Conservation (phyloP, 2,329 filamentous ascomycete species). For the Penicillium sp. region DNA sequence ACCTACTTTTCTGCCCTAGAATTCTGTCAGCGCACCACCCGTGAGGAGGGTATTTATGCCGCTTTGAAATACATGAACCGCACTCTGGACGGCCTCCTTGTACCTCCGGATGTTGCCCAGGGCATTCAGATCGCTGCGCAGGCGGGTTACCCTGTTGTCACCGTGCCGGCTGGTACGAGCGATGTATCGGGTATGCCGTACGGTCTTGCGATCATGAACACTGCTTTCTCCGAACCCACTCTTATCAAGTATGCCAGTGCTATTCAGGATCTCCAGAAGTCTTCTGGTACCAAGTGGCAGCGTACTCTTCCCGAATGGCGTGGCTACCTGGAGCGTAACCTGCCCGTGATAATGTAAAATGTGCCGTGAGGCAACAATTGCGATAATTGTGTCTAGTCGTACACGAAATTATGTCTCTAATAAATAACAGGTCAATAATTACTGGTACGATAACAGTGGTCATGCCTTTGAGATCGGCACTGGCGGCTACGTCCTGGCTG, state of each 20-base stretch:
- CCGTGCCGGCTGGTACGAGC: conserved; percentile 60
- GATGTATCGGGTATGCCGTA: conserved; percentile 56
- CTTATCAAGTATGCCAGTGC: conserved; percentile 60
- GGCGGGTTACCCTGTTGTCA: conserved; percentile 70
- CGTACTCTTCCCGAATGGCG: conserved; percentile 52
- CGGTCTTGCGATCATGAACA: conserved; percentile 57
- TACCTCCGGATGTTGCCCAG: conserved; percentile 64
- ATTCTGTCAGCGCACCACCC: conserved; percentile 55
- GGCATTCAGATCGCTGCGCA: conserved; percentile 67
- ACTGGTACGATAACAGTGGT: conserved; percentile 52
- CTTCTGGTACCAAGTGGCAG: conserved; percentile 43
- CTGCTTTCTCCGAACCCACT: conserved; percentile 56
- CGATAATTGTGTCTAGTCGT: conserved; percentile 1
- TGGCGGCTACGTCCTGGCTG: conserved; percentile 48
- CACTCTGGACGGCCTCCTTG: conserved; percentile 59
- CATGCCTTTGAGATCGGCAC: conserved; percentile 55
- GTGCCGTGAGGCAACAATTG: background rate
- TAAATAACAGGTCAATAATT: conserved; percentile 52
- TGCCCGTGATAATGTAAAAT: conserved; percentile 31
- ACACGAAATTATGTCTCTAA: background rate
- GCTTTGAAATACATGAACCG: conserved; percentile 51
- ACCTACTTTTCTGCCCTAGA: conserved; percentile 63
- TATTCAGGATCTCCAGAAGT: conserved; percentile 56
- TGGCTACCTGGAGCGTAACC: conserved; percentile 44
- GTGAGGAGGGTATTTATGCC: conserved; percentile 65